Base-by-base conservation (phyloP, 2,329 filamentous ascomycete genomes). In the Stachybotrys chlorohalonatus region DNA sequence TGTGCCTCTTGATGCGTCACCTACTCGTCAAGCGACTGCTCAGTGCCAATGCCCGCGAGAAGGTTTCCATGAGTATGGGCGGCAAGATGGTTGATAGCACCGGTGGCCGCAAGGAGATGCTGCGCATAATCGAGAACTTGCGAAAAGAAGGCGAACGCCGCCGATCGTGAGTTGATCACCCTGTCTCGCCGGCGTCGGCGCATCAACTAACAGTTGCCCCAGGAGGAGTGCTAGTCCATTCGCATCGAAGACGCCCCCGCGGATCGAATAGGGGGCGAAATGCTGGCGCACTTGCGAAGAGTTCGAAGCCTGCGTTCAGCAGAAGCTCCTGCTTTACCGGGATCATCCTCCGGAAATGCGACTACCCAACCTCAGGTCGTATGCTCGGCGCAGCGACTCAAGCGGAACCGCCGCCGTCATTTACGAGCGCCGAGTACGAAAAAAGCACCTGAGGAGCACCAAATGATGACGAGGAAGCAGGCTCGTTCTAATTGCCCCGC, bases 1-100 rank as follows among this genome's bases (percentile, higher is more conserved):
- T 99, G 3, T 97, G 94, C 70, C 82, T 97, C 60, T 81, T 93
- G 58, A 99, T 99, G 92, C 85, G 91, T 51, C 89, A 96, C 72
- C 74, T 99, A n/a, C 79, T 99, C 16, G 77, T 96, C 52, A 92
- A 91, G 71, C 79, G 89, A 55, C 77, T 99, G 30, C 75, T 99
- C 55, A 83, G 81, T 60, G 90, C 89, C 8, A 87, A 90, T 65
- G 85, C 88, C 3, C 82, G 83, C 58, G 85, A 93, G 69, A 96
- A 95, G 73, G 87, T 97, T 11, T 92, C 85, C 58, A 97, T 99
- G 94, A 94, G 89, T 65, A 87, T 97, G 81, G 84, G 82, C 6
- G 89, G 89, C 30, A 91, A 90, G 68, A 81, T 87, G 64, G 85
- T 97, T 52, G 89, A 96, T 72, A 90, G 90, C 5, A 73, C 75